Base-by-base conservation (phyloP, 371 early-diverging fungal species). In the Apophysomyces trapeziformis region DNA sequence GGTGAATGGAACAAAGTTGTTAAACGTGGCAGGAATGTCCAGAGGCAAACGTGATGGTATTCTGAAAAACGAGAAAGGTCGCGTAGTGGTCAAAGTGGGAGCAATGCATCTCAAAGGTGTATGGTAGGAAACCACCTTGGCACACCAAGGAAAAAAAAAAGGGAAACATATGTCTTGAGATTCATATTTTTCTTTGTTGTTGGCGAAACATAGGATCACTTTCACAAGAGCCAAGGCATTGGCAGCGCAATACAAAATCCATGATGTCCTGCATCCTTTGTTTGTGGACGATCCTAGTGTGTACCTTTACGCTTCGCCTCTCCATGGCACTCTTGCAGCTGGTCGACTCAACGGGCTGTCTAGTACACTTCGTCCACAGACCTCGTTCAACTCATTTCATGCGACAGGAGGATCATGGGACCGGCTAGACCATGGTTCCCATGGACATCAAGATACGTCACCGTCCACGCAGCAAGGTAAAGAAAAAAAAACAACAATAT, bases 51-150 rank as follows among this genome's bases (percentile, higher is more conserved):
- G 94, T 18, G 94, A 93, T 68, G 91, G 92, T 9, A 93, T 93
- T 60, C 78, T 93, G n/a, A 93, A 93, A 73, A 90, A 91, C 62
- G 94, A 93, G 70, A 90, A 90, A 68, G 92, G 89, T 21, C 83
- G 94, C 36, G 85, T 87, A 4, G 94, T 93, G 5, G 90, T 93
- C 61, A 93, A 93, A 70, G 89, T 90, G 0, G 94, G 94, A 13
- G 88, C 93, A 0, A 93, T 93, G 93, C 89, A 90, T 69, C 78
- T 93, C 11, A 93, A 93, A 72, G 94, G 94, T 12, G 94, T 93
- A 60, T 93, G 94, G 93, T 84, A 80, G 71, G 81, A 1, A 11
- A 13, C 13, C 5, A 3, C 32, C 32, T 26, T 26, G 2, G 32
- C 32, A 26, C 32, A 26, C 3, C 32, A 26, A 26, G 32, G 32